Conservation (phyloP, 805 yeast genomes). For the Blastobotrys americana region DNA sequence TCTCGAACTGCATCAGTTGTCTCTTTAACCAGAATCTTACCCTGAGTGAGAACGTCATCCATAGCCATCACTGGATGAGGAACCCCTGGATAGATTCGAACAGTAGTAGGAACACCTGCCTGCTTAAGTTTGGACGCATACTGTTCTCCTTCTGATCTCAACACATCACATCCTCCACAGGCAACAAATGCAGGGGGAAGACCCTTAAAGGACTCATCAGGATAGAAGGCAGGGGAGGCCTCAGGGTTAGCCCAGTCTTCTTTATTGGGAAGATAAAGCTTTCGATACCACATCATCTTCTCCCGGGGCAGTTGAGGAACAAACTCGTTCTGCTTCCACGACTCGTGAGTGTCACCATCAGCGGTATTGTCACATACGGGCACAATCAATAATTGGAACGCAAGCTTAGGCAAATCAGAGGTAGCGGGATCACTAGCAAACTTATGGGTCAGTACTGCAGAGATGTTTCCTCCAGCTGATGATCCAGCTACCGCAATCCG, state of each 20-base stretch:
- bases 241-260: conserved; percentile 29
- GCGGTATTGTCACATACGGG: conserved; percentile 27
- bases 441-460: conserved; percentile 28
- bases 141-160: conserved; percentile 39
- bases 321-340: conserved; percentile 31
- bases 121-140: conserved; percentile 35
- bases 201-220: conserved; percentile 35
- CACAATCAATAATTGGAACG: conserved; percentile 38
- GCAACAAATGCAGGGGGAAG: conserved; percentile 28
- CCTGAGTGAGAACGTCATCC: conserved; percentile 32
- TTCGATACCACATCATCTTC: conserved; percentile 43
- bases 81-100: conserved; percentile 33
- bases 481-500: conserved; percentile 40
- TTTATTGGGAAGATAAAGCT: conserved; percentile 36
- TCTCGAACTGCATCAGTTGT: conserved; percentile 11
- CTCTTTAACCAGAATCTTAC: conserved; percentile 9
- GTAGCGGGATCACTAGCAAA: conserved; percentile 24
- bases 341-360: conserved; percentile 30
- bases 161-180: conserved; percentile 40
- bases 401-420: conserved; percentile 31
- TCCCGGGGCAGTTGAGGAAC: conserved; percentile 39
- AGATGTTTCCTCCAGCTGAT: conserved; percentile 39
- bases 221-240: conserved; percentile 39
- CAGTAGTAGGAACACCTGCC: conserved; percentile 27
- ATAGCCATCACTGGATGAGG: conserved; percentile 47